phyloP scores from a whole-genome alignment of 2,329 filamentous ascomycete species.

The Phialemonium atrogriseum region DNA sequence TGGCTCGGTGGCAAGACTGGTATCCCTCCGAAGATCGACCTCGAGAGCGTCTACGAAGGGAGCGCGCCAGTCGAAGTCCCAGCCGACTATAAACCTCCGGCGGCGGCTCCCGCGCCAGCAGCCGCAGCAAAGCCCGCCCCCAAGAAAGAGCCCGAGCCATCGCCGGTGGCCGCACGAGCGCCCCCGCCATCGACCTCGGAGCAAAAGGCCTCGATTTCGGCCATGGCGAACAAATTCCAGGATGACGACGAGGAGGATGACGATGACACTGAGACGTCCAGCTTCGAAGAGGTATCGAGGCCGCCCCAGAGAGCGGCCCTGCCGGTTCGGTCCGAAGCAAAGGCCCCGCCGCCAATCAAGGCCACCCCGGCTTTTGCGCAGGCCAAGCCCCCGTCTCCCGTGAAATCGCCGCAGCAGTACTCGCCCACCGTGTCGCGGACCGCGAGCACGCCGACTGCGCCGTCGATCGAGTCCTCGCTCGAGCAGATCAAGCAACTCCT shows the following conservation, averaged over 20 bases:
- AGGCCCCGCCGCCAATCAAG: conserved; percentile 38
- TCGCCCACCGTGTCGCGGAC: conserved; percentile 29
- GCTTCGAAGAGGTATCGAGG: conserved; percentile 80
- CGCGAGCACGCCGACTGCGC: conserved; percentile 25
- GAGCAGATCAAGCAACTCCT: conserved; percentile 71
- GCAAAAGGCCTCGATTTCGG: conserved; percentile 79
- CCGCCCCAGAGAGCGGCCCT: conserved; percentile 52
- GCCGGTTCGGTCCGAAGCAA: conserved; percentile 26
- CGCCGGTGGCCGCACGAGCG: conserved; percentile 35
- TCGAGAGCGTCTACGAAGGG: conserved; percentile 87
- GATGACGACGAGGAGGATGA: conserved; percentile 59
- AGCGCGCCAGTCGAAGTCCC: conserved; percentile 69
- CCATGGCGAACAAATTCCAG: conserved; percentile 78
- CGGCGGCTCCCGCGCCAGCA: conserved; percentile 32
- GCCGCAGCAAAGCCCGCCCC: conserved; percentile 37
- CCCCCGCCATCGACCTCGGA: conserved; percentile 67
- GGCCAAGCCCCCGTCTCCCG: conserved; percentile 24
- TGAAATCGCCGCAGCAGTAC: conserved; percentile 20
- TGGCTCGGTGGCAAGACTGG: conserved; percentile 83
- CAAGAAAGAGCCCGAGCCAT: conserved; percentile 47
- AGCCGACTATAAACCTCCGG: conserved; percentile 55
- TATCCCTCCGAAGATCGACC: conserved; percentile 82
- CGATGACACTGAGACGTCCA: conserved; percentile 57
- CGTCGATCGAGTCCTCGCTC: conserved; percentile 57
- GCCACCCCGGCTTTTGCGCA: conserved; percentile 23